Evolutionary conservation across 495 filamentous ascomycete species (phyloP).

Genomic region (Penicillium silybi): DNA sequence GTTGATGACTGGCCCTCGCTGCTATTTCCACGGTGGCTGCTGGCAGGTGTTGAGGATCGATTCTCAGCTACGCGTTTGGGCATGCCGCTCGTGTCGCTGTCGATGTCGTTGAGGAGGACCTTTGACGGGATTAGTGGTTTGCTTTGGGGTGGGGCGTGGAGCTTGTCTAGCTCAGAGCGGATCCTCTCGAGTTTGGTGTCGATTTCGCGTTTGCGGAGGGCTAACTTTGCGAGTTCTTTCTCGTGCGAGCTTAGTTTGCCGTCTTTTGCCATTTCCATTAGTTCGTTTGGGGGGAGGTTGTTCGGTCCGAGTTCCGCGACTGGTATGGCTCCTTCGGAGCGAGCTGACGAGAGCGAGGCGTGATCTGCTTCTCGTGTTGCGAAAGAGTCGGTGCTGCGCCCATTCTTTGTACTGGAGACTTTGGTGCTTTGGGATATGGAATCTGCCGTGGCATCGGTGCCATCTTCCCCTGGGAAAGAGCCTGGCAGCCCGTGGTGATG

Average conservation of each 20-base stretch:
- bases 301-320: constrained; percentile 19
- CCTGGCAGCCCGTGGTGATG: constrained; percentile 18
- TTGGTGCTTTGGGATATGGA: neutral
- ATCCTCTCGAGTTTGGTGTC: constrained; percentile 62
- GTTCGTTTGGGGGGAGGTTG: constrained; percentile 20
- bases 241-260: constrained; percentile 53
- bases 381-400: constrained; percentile 4
- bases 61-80: constrained; percentile 43
- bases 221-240: constrained; percentile 71
- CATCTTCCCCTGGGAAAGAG: constrained; percentile 18
- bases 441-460: neutral
- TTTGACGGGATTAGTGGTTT: neutral
- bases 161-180: constrained; percentile 38
- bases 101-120: constrained; percentile 27
- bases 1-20: constrained; percentile 12
- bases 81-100: constrained; percentile 38
- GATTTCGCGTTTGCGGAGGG: constrained; percentile 63
- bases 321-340: constrained; percentile 18
- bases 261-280: constrained; percentile 28
- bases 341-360: constrained; percentile 18
- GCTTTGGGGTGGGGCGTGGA: constrained; percentile 30
- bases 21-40: constrained; percentile 27
- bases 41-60: constrained; percentile 58
- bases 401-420: neutral
- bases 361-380: constrained; percentile 7